Evolutionary conservation across 495 filamentous ascomycete species (phyloP), one percentile per base, ranked within the genome.

Genomic region (Aspergillus mulundensis): DNA sequence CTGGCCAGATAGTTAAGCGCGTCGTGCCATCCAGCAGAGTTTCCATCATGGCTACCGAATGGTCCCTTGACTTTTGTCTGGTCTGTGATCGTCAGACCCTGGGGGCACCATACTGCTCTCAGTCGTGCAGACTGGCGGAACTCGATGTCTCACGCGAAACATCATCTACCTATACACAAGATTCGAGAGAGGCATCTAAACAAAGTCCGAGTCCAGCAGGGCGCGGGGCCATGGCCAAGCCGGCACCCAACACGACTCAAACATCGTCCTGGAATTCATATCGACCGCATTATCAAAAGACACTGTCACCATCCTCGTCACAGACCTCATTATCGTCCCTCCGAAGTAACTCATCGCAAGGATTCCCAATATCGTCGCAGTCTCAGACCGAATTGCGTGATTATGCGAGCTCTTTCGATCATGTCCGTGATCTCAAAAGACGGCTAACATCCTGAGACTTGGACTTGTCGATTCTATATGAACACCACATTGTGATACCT

Each of bases 1-100:
- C 3, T 30, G 14, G 43, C 43, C 23, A n/a, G 36, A 15, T 36
- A 11, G 11, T 3, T 38, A 1, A 39, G 28, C 18, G 19, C 15
- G 34, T 42, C 32, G 30, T 15, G 40, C 28, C 15, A 24, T 30
- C 5, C n/a, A 47, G 14, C 15, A 3, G 6, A 42, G 8, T 24
- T 16, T n/a, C 34, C 41, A 53, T 21, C 62, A 86, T 85, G 76
- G 82, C 88, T 61, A 86, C 89, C 68, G 85, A 85, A 59, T 97
- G 93, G 91, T 90, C 87, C 59, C 88, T 84, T 60, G 90, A 96
- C 70, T 96, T 89, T 82, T 97, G 93, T 77, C 85, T 97, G 56
- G 85, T 86, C 78, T 97, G 93, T 79, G 93, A 97, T 72, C 84
- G 85, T 70, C 89, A 95, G 72, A 94, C 87, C 53, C 63, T 77